Evolutionary conservation across 208 protist species (phyloP), one percentile per base, ranked within the genome.

Genomic region (Herpetomonas muscarum): DNA sequence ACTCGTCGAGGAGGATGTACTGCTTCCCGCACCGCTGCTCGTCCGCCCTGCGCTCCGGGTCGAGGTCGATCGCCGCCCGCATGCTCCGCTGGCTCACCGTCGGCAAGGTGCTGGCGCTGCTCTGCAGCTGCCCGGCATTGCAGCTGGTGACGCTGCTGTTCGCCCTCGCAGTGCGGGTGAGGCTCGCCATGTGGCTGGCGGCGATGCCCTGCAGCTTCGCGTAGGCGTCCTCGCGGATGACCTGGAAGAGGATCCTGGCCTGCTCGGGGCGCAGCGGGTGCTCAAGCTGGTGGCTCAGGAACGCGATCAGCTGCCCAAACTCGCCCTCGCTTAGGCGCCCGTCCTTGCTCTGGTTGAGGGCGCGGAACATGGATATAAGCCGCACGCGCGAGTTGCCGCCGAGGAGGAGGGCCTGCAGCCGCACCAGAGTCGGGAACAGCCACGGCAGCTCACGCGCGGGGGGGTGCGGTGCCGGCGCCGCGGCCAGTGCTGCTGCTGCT

Each of bases 381-480:
- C 63, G 64, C 24, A 31, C 26, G 31, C 61, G 50, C 6, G 68
- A 56, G 25, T 60, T 65, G 17, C 67, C 76, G 31, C 65, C 66
- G 52, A 90, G 49, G 26, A 85, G 67, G 31, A 71, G 64, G 51
- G 81, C 76, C 61, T 87, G 79, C 25, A 91, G 48, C 7, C 66
- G 75, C 34, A 85, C 55, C 26, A 87, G 61, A 2, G 69, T 67
- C 9, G 76, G 75, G 59, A 76, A 91, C 1, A 91, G 42, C 84
- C 84, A 91, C 29, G 74, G 71, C 26, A 63, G 51, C 44, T 70
- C 51, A 36, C 32, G 37, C 2, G 30, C 30, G 2, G 46, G 37
- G 25, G 31, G 34, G 21, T 34, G 54, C 48, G 37, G 26, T 36
- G 48, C 31, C 28, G 67, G 19, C 28, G 56, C 32, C 15, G 26